phyloP scores from a whole-genome alignment of 441 rosid species.

The Codiaeum variegatum region DNA sequence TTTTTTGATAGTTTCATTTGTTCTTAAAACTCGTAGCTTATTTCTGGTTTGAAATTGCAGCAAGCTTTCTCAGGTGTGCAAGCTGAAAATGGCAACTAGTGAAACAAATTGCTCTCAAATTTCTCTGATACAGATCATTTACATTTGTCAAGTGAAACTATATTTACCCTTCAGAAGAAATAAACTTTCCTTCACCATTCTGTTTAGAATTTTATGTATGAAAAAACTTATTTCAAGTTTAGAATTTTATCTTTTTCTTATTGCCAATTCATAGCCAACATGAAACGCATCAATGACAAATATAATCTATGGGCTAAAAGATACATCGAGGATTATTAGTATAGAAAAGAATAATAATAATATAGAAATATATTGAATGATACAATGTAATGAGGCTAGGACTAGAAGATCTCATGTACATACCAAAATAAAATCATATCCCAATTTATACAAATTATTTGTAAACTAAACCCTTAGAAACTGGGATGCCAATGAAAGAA shows the following conservation, averaged over 20 bases:
- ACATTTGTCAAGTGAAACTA: background rate
- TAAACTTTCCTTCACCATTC: background rate
- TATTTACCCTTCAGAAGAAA: background rate
- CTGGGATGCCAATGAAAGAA: background rate
- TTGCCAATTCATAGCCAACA: background rate
- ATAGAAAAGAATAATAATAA: no score
- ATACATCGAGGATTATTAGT: no score
- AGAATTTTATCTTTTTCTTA: background rate
- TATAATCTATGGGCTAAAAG: background rate
- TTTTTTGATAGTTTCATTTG: background rate
- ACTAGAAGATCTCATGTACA: no score
- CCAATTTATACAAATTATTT: no score
- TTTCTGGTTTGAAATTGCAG: constrained; percentile 32
- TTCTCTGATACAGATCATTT: background rate
- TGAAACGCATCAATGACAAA: background rate
- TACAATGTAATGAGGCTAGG: no score
- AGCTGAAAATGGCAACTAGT: constrained; percentile 32
- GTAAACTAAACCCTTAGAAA: background rate
- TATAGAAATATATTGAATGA: no score
- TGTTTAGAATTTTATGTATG: background rate
- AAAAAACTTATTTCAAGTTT: background rate
- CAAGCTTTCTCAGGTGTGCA: constrained; percentile 33
- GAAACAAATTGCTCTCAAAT: constrained; percentile 2
- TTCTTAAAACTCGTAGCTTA: background rate
- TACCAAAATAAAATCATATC: no score